These are phyloP conservation scores for Echites panduratus DNA, from an alignment of 257 asterid species.

Conservation along the genomic window DNA sequence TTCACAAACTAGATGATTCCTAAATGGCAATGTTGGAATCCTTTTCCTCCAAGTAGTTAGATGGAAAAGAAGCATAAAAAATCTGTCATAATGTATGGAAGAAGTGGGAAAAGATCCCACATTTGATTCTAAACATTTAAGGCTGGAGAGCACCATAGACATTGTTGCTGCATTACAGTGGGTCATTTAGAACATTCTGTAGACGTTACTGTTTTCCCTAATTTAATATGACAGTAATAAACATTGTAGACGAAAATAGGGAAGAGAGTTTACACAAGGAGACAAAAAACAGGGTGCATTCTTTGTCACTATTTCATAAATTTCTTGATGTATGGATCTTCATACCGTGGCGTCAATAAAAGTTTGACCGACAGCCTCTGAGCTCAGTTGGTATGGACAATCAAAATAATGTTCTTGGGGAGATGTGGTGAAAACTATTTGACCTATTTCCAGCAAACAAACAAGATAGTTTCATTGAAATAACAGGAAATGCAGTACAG, in stretches of 20 bases:
- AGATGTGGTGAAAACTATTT: conserved; percentile 56
- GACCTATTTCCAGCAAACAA: conserved; percentile 38
- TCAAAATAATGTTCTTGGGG: conserved; percentile 92
- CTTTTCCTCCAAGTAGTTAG: neutral
- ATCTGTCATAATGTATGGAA: neutral
- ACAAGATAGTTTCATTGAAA: too few relatives aligned
- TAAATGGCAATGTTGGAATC: neutral
- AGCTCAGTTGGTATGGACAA: conserved; percentile 88
- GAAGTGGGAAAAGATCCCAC: neutral
- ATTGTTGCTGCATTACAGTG: too few relatives aligned
- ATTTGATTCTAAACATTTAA: neutral
- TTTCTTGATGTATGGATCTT: conserved; percentile 12
- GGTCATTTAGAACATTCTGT: neutral
- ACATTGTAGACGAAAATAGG: neutral
- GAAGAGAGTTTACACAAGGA: conserved; percentile 5
- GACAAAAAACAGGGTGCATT: neutral
- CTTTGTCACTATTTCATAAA: neutral
- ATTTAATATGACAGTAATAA: neutral
- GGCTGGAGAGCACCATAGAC: neutral
- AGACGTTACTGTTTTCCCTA: neutral
- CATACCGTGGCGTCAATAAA: conserved; percentile 84
- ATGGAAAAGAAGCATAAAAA: neutral
- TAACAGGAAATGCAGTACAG: neutral
- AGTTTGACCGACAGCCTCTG: conserved; percentile 76
- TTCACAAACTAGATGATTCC: neutral